Evolutionary conservation across 140 eudicot genomes (phyloP).

Genomic region (Bidens hawaiensis): DNA sequence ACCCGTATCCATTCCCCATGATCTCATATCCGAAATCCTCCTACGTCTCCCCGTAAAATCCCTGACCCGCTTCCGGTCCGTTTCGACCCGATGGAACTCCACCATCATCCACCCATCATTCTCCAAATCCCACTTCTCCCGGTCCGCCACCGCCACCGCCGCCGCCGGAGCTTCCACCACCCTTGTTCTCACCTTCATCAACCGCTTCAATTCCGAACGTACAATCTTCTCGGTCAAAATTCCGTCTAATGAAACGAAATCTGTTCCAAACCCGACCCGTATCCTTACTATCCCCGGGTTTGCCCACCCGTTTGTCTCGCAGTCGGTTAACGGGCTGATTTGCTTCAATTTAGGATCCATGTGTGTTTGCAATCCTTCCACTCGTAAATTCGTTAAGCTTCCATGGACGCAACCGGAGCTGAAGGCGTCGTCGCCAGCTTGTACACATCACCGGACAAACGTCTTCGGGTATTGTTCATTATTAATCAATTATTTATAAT

Average conservation of each 20-base stretch:
- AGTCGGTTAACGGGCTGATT: slow-evolving; percentile 28
- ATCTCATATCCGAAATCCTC: slow-evolving; percentile 31
- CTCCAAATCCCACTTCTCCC: slow-evolving; percentile 24
- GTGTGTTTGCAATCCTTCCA: slow-evolving; percentile 34
- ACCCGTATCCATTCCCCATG: slow-evolving; percentile 29
- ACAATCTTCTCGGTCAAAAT: slow-evolving; percentile 24
- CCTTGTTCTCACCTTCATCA: slow-evolving; percentile 27
- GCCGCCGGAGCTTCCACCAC: slow-evolving; percentile 12
- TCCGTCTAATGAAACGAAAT: slow-evolving; percentile 7
- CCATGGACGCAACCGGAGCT: slow-evolving; percentile 24
- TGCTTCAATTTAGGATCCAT: slow-evolving; percentile 26
- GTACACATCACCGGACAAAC: slow-evolving; percentile 23
- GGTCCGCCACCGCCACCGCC: slow-evolving; percentile 9
- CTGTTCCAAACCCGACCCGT: slow-evolving; percentile 22
- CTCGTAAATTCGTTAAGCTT: slow-evolving; percentile 25
- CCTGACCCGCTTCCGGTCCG: slow-evolving; percentile 31
- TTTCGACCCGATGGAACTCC: slow-evolving; percentile 34
- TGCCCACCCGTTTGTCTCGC: slow-evolving; percentile 31
- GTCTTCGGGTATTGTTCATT: slow-evolving; percentile 12
- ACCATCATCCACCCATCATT: slow-evolving; percentile 27
- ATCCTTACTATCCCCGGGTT: slow-evolving; percentile 30
- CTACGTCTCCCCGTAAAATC: slow-evolving; percentile 32
- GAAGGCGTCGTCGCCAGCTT: not conserved
- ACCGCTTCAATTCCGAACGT: slow-evolving; percentile 21
- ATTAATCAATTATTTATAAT: not conserved